A percentile compares a stretch with the other conserved stretches of the same genome.
phyloP scores from a whole-genome alignment of 176 grass and related monocot species.

The Carex myosuroides region DNA sequence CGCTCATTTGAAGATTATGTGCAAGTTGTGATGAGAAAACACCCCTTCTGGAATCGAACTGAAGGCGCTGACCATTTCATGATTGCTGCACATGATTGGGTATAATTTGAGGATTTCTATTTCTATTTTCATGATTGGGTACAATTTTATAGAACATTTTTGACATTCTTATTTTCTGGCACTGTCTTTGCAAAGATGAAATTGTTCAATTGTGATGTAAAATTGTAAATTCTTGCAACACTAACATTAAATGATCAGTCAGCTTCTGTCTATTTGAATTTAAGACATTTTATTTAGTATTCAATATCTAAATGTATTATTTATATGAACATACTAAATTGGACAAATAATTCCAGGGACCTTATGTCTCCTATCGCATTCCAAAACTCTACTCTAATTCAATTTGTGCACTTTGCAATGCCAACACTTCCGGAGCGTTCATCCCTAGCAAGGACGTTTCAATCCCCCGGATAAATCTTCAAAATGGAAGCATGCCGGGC shows the following conservation, averaged over 20 bases:
- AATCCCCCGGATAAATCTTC: conserved; percentile 59
- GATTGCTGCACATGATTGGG: conserved; percentile 84
- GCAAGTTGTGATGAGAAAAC: conserved; percentile 40
- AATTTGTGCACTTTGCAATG: conserved; percentile 67
- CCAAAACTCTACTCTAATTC: conserved; percentile 41
- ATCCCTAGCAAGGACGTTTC: conserved; percentile 48
- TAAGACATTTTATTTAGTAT: background rate
- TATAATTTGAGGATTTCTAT: background rate
- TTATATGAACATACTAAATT: background rate
- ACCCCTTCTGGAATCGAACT: conserved; percentile 71
- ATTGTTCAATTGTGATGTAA: background rate
- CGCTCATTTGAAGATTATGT: conserved; percentile 50
- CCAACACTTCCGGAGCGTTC: conserved; percentile 74
- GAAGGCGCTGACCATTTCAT: conserved; percentile 77
- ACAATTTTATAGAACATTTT: background rate
- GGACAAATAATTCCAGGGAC: conserved; percentile 25
- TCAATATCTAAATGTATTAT: background rate
- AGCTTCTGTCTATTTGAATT: background rate
- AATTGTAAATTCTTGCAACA: background rate
- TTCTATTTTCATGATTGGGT: background rate
- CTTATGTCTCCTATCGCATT: conserved; percentile 34
- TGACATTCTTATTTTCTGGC: background rate
- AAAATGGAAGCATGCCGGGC: conserved; percentile 32
- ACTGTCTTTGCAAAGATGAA: background rate
- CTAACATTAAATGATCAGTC: background rate